Conservation (phyloP, 345 rosid species). For the Gossypium anomalum region DNA sequence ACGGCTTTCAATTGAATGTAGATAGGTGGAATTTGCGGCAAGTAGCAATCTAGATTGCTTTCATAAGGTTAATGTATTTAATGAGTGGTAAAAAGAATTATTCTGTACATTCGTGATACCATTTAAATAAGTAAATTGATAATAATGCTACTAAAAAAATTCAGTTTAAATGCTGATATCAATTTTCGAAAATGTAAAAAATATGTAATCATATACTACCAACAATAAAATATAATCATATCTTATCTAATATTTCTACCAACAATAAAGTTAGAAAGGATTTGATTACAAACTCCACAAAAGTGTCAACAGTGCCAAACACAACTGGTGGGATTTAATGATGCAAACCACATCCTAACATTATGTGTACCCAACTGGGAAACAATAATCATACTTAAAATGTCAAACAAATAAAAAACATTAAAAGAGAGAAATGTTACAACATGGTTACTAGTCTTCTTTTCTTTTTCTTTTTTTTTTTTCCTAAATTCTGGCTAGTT, state of each 20-base stretch:
- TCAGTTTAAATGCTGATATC: too few species aligned
- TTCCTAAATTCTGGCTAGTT: slow-evolving; percentile 11
- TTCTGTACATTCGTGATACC: too few species aligned
- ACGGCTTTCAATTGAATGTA: too few species aligned
- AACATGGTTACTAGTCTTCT: slow-evolving; percentile 10
- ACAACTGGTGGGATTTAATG: background rate
- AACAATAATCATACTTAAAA: background rate
- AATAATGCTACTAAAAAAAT: too few species aligned
- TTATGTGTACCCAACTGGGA: background rate
- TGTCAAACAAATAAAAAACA: slow-evolving; percentile 3
- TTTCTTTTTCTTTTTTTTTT: too few species aligned
- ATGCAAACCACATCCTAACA: background rate
- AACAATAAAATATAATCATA: background rate
- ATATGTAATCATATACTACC: too few species aligned
- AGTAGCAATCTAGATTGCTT: too few species aligned
- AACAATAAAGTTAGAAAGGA: background rate
- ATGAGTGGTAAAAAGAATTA: too few species aligned
- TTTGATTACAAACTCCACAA: background rate
- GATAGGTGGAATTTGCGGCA: too few species aligned
- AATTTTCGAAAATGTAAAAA: too few species aligned
- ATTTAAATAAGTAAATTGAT: too few species aligned
- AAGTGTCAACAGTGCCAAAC: background rate
- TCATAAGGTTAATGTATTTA: too few species aligned
- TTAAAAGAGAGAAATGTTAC: background rate
- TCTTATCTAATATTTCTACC: background rate